Evolutionary conservation across 1,284 basidiomycete genomes (phyloP), one percentile per base, ranked within the genome.

Genomic region (Trichosporon inkin): DNA sequence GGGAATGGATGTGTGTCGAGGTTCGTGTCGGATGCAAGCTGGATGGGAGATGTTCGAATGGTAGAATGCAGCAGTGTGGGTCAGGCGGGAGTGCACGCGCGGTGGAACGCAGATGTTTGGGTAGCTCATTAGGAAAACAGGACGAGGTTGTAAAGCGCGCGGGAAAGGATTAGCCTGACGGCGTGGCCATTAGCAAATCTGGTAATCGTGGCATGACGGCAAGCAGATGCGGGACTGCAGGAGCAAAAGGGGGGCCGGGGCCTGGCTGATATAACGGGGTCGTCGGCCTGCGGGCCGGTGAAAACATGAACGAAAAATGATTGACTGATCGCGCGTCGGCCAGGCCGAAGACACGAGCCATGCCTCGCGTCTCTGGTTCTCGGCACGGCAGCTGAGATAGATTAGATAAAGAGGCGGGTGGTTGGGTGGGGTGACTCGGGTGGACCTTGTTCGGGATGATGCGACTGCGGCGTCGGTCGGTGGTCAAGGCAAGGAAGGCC

Each of bases 381-480:
- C 44, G 44, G 44, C 24, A 49, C 44, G 44, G 44, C 24, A 49
- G 22, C 22, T 16, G 44, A 49, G 24, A 49, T 49, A 49, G 44
- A 49, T 49, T 49, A 49, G 44, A 49, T 49, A 49, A 49, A 49
- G 28, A 49, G 44, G 44, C 44, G 28, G 44, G 44, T 49, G 44
- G 44, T 49, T 49, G 44, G 44, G 44, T 49, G 44, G 44, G 44
- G 44, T 49, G 44, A 49, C 44, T 49, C 44, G 44, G 44, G 44
- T 49, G 24, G 44, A 49, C 44, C 44, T 49, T 49, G 44, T 49
- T 49, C 44, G 44, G 44, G 24, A 49, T 49, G 44, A 49, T 49
- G 44, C 44, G 44, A 49, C 28, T 49, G 44, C 44, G 44, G 22
- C 44, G 44, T 49, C 44, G 35, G 35, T 36, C 35, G 44, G 44